Conservation (phyloP, 2,329 filamentous ascomycete genomes). For the Keithomyces neogunnii region DNA sequence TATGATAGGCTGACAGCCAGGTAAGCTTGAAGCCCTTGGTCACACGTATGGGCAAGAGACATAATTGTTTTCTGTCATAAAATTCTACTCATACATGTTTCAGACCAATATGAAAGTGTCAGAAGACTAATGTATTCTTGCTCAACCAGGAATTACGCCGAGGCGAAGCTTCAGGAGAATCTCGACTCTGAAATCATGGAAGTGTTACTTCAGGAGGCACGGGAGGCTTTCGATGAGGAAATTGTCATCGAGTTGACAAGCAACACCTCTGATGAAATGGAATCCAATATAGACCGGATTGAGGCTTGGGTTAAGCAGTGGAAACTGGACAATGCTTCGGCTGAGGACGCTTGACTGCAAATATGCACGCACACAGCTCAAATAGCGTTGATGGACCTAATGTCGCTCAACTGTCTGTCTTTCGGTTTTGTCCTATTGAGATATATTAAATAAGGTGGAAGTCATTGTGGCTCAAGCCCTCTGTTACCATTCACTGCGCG, state of each 20-base stretch:
- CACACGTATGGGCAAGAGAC: too few relatives aligned
- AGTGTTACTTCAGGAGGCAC: slow-evolving; percentile 81
- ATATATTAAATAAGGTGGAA: background rate
- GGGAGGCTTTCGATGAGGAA: slow-evolving; percentile 76
- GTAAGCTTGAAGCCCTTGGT: slow-evolving; percentile 30
- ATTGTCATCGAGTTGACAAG: slow-evolving; percentile 86
- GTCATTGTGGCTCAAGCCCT: background rate
- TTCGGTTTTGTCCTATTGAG: background rate
- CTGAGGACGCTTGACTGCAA: background rate
- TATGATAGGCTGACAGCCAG: slow-evolving; percentile 76
- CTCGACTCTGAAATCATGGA: slow-evolving; percentile 97
- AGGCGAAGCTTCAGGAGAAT: slow-evolving; percentile 89
- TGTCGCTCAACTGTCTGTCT: background rate
- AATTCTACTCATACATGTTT: too few relatives aligned
- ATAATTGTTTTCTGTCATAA: too few relatives aligned
- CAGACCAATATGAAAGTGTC: background rate
- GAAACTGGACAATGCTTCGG: slow-evolving; percentile 36
- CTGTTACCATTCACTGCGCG: background rate
- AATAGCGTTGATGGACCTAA: background rate
- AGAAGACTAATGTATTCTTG: background rate
- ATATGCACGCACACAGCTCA: background rate
- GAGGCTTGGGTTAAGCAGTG: slow-evolving; percentile 75
- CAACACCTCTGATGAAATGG: slow-evolving; percentile 75
- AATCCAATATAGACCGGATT: slow-evolving; percentile 78
- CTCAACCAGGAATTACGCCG: slow-evolving; percentile 60